Conservation (phyloP, 1,284 basidiomycete genomes). For the Pulveroboletus sp. region DNA sequence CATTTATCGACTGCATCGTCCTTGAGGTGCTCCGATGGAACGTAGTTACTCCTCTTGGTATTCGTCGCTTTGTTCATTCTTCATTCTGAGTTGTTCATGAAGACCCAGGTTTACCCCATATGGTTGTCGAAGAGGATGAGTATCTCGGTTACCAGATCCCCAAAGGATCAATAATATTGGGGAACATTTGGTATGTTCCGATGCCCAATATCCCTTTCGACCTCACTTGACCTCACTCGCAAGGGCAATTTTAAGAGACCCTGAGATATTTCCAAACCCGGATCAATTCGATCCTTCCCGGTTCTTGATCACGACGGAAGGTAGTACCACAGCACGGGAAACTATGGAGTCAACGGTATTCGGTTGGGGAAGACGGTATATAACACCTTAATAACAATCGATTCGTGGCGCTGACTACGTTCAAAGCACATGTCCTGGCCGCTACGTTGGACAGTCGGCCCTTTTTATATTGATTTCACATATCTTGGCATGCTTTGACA, state of each 20-base stretch:
- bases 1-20: conserved; percentile 15
- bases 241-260: conserved; percentile 20
- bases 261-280: conserved; percentile 12
- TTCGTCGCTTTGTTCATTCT: background rate
- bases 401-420: background rate
- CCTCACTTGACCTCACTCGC: background rate
- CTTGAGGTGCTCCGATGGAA: conserved; percentile 18
- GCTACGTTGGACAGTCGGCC: conserved; percentile 4
- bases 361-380: conserved; percentile 11
- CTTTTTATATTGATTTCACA: conserved; percentile 4
- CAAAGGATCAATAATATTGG: background rate
- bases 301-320: conserved; percentile 4
- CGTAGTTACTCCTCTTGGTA: conserved; percentile 15
- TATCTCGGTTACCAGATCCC: conserved; percentile 14
- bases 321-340: conserved; percentile 5
- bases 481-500: conserved; percentile 2
- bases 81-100: background rate
- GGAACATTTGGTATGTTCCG: conserved; percentile 1
- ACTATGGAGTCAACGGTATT: conserved; percentile 2
- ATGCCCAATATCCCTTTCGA: background rate
- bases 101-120: conserved; percentile 15
- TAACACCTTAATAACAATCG: background rate
- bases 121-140: conserved; percentile 16
- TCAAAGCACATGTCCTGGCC: conserved; percentile 1
- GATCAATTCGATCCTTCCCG: conserved; percentile 13